phyloP scores from a whole-genome alignment of 495 filamentous ascomycete species.

The Evansstolkia leycettana region DNA sequence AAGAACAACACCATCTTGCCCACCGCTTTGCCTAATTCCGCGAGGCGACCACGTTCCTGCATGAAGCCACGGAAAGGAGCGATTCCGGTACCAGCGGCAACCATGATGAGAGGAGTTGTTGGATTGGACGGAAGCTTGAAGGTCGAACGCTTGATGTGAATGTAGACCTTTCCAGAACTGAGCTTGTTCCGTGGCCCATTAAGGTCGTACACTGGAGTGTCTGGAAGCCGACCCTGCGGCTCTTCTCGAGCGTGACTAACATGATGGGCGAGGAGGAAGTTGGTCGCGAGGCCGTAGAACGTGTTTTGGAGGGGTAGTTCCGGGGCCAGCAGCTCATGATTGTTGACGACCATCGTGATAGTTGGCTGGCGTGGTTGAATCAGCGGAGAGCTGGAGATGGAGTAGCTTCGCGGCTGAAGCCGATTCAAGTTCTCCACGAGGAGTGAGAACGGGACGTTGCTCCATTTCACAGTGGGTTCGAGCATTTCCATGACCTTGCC shows the following conservation, averaged over 20 bases:
- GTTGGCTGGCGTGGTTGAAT: conserved; percentile 27
- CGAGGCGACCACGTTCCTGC: conserved; percentile 15
- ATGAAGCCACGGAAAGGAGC: conserved; percentile 28
- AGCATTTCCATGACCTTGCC: conserved; percentile 24
- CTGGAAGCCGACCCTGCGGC: conserved; percentile 9
- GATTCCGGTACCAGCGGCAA: conserved; percentile 23
- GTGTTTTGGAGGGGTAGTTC: conserved; percentile 11
- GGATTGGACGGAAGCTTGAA: conserved; percentile 11
- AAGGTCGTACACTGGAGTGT: conserved; percentile 17
- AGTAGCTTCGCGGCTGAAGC: conserved; percentile 39
- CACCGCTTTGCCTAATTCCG: conserved; percentile 7
- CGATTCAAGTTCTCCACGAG: conserved; percentile 30
- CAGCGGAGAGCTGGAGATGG: conserved; percentile 39
- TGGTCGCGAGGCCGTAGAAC: conserved; percentile 33
- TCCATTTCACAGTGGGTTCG: conserved; percentile 18
- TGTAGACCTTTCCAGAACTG: conserved; percentile 20
- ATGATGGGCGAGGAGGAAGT: conserved; percentile 32
- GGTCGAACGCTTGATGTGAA: conserved; percentile 13
- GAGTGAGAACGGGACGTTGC: conserved; percentile 28
- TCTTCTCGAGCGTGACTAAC: conserved; percentile 10
- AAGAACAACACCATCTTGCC: conserved; percentile 15
- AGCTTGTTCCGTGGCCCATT: conserved; percentile 16
- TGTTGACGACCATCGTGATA: conserved; percentile 31
- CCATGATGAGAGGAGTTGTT: conserved; percentile 19
- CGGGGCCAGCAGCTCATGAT: conserved; percentile 6